phyloP scores from a whole-genome alignment of 805 yeast genomes.

The Myxozyma neglecta region DNA sequence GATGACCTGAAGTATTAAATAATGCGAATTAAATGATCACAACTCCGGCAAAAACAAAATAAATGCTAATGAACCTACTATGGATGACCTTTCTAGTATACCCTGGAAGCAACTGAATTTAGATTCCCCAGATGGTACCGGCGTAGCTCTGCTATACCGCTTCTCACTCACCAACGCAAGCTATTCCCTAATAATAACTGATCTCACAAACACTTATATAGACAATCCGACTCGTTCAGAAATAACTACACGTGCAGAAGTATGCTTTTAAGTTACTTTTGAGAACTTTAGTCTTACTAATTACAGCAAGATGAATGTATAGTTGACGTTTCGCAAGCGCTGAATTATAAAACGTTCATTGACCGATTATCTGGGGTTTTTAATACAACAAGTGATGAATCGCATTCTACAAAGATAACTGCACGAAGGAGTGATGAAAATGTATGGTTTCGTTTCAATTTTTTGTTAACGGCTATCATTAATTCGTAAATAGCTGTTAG shows the following conservation, averaged over 20 bases:
- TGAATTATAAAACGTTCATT: slow-evolving; percentile 12
- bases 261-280: background rate
- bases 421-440: background rate
- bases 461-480: background rate
- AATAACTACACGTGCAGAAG: slow-evolving; percentile 14
- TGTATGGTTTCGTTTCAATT: background rate
- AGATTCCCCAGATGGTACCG: background rate
- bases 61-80: background rate
- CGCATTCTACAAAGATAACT: background rate
- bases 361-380: slow-evolving; percentile 2
- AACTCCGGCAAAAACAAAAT: too few relatives aligned
- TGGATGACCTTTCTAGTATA: background rate
- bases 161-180: background rate
- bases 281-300: background rate
- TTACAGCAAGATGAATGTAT: slow-evolving; percentile 18
- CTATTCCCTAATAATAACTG: slow-evolving; percentile 23
- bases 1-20: too few relatives aligned
- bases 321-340: slow-evolving; percentile 13
- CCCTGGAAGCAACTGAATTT: slow-evolving; percentile 8
- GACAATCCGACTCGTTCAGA: slow-evolving; percentile 8
- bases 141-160: background rate
- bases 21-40: too few relatives aligned
- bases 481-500: background rate
- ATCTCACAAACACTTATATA: slow-evolving; percentile 19
- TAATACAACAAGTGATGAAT: background rate